Evolutionary conservation across 2,329 filamentous ascomycete genomes (phyloP), one percentile per base, ranked within the genome.

Genomic region (Colletotrichum coccodes): DNA sequence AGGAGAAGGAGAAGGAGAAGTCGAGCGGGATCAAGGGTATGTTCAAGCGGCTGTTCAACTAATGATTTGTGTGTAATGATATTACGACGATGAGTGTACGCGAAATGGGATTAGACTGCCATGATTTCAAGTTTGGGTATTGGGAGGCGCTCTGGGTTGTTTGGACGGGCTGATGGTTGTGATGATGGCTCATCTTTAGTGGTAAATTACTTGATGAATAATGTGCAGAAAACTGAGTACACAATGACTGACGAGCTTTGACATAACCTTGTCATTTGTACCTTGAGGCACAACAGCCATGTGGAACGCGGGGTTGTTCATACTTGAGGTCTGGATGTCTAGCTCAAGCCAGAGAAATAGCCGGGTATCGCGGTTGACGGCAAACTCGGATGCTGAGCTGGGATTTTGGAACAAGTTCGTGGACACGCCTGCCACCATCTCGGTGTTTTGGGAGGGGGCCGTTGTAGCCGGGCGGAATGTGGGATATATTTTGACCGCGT

Each of bases 11-110:
- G 64, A 66, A 66, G 58, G 77, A 80, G 69, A 78, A 79, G 65
- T 49, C 73, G 1, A 70, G 74, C 8, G 79, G 79, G 1, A 64
- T 83, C 61, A 78, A 77, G 67, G 78, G 75, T 9, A 72, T 76
- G n/a, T 76, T 82, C 42, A 82, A 79, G 75, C 79, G 76, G 68
- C 36, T 82, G 11, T 82, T 83, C 63, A 73, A 71, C n/a, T 79
- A 64, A 50, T 65, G 62, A 60, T 28, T 23, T 44, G 40, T 53
- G 54, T 56, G 64, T 70, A 70, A 65, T 56, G 65, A 65, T 65
- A 26, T 40, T 65, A 68, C 34, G 65, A 65, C 38, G 38, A 70
- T 21, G 26, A 59, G 28, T 81, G 63, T 79, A 83, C 64, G 79
- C 72, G 53, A n/a, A 60, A 23, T 11, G 21, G 49, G 11, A 6